Percentiles rank a stretch among this genome's conserved stretches.
These are phyloP conservation scores for Haplographium delicatum DNA, from an alignment of 495 filamentous ascomycete genomes.

Conservation along the genomic window DNA sequence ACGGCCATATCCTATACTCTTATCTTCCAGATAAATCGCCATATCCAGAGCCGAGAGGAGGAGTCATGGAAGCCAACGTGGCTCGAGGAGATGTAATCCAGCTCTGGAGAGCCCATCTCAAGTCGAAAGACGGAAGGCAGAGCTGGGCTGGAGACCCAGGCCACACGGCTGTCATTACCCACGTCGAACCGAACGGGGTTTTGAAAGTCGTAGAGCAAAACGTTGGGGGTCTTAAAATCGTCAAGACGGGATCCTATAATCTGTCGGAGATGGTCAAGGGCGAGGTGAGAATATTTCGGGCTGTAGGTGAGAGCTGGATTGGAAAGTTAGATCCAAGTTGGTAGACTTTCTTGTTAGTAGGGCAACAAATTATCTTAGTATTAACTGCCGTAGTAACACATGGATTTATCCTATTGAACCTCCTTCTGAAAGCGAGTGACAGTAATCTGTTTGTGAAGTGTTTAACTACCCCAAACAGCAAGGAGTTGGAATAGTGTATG, in stretches of 20 bases:
- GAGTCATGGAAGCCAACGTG: slow-evolving; percentile 25
- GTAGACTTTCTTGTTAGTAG: slow-evolving; percentile 9
- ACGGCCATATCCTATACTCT: slow-evolving; percentile 28
- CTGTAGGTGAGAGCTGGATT: slow-evolving; percentile 24
- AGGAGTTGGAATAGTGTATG: too few relatives aligned
- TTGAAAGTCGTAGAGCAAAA: slow-evolving; percentile 36
- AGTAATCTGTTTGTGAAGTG: too few relatives aligned
- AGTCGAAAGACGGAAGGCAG: slow-evolving; percentile 16
- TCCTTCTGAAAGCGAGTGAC: too few relatives aligned
- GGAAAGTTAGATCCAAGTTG: slow-evolving; percentile 20
- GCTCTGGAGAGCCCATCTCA: slow-evolving; percentile 31
- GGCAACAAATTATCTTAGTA: too few relatives aligned
- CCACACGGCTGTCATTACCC: slow-evolving; percentile 34
- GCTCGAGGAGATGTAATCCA: slow-evolving; percentile 36
- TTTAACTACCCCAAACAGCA: too few relatives aligned
- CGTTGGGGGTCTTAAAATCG: slow-evolving; percentile 27
- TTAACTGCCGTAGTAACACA: too few relatives aligned
- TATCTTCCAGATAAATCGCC: slow-evolving; percentile 26
- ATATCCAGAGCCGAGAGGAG: slow-evolving; percentile 20
- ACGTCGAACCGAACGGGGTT: slow-evolving; percentile 25
- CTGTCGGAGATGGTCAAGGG: slow-evolving; percentile 26
- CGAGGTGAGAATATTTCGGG: slow-evolving; percentile 28
- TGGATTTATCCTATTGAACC: too few relatives aligned
- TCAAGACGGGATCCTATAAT: slow-evolving; percentile 26
- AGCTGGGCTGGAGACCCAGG: slow-evolving; percentile 31